phyloP scores from a whole-genome alignment of 192 early-diverging fungal genomes.

The Gamsiella multidivaricata region DNA sequence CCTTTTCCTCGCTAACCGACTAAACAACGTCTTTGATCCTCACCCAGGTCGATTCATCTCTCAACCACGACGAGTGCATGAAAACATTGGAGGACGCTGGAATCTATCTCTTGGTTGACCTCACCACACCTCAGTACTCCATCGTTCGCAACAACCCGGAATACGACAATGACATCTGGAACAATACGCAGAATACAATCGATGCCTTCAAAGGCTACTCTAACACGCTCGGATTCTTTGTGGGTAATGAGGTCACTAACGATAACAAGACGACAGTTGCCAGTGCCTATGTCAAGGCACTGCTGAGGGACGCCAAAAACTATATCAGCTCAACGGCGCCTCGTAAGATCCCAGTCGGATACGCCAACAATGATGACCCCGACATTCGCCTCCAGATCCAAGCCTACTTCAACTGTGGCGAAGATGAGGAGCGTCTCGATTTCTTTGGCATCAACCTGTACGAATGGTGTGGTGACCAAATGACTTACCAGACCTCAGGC shows the following conservation, averaged over 20 bases:
- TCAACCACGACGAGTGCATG: slow-evolving; percentile 81
- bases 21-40: neutral
- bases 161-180: slow-evolving; percentile 67
- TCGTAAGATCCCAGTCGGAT: slow-evolving; percentile 76
- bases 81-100: slow-evolving; percentile 68
- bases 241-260: slow-evolving; percentile 82
- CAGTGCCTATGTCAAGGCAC: slow-evolving; percentile 76
- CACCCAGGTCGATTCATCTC: slow-evolving; percentile 61
- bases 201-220: slow-evolving; percentile 73
- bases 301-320: slow-evolving; percentile 72
- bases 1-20: neutral
- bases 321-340: slow-evolving; percentile 63
- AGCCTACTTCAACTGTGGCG: slow-evolving; percentile 79
- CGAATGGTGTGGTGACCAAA: slow-evolving; percentile 77
- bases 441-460: slow-evolving; percentile 83
- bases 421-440: slow-evolving; percentile 68
- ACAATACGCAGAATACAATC: slow-evolving; percentile 68
- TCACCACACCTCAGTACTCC: slow-evolving; percentile 66
- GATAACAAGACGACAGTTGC: slow-evolving; percentile 67
- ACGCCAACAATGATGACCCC: slow-evolving; percentile 80
- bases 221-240: slow-evolving; percentile 76
- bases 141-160: slow-evolving; percentile 75
- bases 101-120: slow-evolving; percentile 80
- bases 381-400: slow-evolving; percentile 72
- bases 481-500: slow-evolving; percentile 72